Evolutionary conservation across 352 stramenopile species (phyloP), one percentile per base, ranked within the genome.

Genomic region (Globisporangium okanoganense): DNA sequence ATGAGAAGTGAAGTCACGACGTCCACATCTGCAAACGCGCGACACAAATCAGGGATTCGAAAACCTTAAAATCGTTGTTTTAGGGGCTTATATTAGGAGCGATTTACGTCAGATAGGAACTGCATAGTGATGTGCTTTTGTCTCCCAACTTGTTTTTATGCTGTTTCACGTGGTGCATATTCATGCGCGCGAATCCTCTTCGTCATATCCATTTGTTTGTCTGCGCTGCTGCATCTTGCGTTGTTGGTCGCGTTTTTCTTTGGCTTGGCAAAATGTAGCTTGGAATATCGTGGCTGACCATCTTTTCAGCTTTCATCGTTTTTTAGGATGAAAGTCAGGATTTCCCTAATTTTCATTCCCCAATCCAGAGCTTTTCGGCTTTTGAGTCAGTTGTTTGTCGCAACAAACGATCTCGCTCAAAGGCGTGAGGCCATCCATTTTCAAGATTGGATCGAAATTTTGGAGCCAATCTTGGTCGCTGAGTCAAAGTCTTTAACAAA

Each of bases 1-100:
- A 45, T 45, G 40, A 45, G 40, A 45, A 45, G 40, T 45, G 40
- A 45, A 45, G 40, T 45, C 40, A 45, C 40, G 40, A 45, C 40
- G 40, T 45, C 40, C 40, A 45, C 40, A 45, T 45, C 40, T 22
- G 40, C 18, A 44, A 44, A n/a, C 14, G 20, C 38, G 5, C 38
- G 40, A 45, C 40, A 45, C 40, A 16, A 45, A 45, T 45, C 40
- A 45, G 40, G 40, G 18, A 22, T 5, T 22, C 4, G 36, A 45
- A 45, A 22, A 14, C 9, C 40, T 45, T 16, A n/a, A 45, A 22
- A 22, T 0, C 16, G 0, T 22, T 45, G 20, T 45, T 45, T 45
- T 45, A 45, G 40, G 38, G 13, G 3, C 3, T 20, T 45, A 2
- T 3, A 33, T 33, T 33, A 33, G 29, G 29, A 33, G n/a, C n/a